Evolutionary conservation across 2,329 filamentous ascomycete genomes (phyloP), one percentile per base, ranked within the genome.

Genomic region (Setomelanomma holmii): DNA sequence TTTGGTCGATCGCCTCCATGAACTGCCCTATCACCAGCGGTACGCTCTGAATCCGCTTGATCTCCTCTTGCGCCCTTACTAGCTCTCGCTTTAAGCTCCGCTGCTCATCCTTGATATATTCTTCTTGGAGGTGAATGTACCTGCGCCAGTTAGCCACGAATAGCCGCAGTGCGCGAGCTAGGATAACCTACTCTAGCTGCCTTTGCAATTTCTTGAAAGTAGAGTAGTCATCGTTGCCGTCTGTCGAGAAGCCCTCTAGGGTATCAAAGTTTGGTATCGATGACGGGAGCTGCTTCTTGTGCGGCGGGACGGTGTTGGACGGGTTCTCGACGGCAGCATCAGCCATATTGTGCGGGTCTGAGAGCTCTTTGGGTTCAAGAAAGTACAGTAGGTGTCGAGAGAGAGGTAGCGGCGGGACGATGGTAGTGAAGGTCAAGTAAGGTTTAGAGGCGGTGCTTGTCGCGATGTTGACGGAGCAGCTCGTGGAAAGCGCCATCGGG

Each of bases 101-200:
- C 81, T 99, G 95, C 83, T 99, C 95, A 86, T 99, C 95, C 82
- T 99, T 99, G 86, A 99, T 99, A 79, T 99, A 99, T 76, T 99
- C 95, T 79, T 99, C 95, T 80, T 99, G 95, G 67, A 99, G 84
- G 78, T 97, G 91, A 75, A 98, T 96, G 77, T 96, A 91, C 76
- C 89, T 91, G 60, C 24, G 43, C 34, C 21, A 27, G 63, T 74
- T 67, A 75, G 72, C 65, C 55, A 54, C 46, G 38, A 49, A 43
- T 46, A 49, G 38, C 52, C 34, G 27, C 17, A n/a, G 19, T 17
- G 36, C 12, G 39, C n/a, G 14, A 17, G 40, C 21, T 14, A 24
- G 10, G 10, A 46, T 38, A 33, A 75, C 86, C 67, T 84, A 98
- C 87, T 99, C 95, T 67, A 98, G 81, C 81, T 98, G 93, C 75